phyloP scores from a whole-genome alignment of 768 basidiomycete genomes.

The Pleurotus tuber-regium region DNA sequence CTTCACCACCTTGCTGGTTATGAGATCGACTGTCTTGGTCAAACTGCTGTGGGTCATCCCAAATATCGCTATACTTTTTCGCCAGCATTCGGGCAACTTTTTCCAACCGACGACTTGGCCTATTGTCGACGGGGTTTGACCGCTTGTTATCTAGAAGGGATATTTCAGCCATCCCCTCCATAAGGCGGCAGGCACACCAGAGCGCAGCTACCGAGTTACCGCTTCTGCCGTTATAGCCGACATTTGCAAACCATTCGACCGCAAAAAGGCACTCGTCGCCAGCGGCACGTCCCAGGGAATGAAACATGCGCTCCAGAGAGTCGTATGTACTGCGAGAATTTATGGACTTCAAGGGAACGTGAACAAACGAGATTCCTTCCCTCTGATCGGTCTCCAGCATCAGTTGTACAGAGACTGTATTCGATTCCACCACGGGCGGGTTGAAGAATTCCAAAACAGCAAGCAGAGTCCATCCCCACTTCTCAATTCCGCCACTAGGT shows the following conservation, averaged over 20 bases:
- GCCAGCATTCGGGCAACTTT: constrained; percentile 64
- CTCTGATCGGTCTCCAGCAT: constrained; percentile 53
- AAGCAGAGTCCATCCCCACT: constrained; percentile 89
- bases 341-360: constrained; percentile 53
- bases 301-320: constrained; percentile 70
- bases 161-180: constrained; percentile 67
- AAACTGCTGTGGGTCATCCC: constrained; percentile 47
- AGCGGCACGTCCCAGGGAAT: constrained; percentile 63
- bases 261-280: constrained; percentile 71
- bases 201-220: constrained; percentile 63
- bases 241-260: constrained; percentile 78
- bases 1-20: constrained; percentile 26
- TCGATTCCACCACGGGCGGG: constrained; percentile 47
- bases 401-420: constrained; percentile 48
- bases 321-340: constrained; percentile 47
- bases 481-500: constrained; percentile 80
- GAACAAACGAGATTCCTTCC: constrained; percentile 51
- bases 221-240: constrained; percentile 44
- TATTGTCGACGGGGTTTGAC: constrained; percentile 22
- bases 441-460: constrained; percentile 73
- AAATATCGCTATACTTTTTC: constrained; percentile 65
- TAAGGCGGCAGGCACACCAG: constrained; percentile 77
- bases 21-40: constrained; percentile 20
- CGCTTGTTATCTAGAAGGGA: constrained; percentile 33
- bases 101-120: constrained; percentile 50